Evolutionary conservation across 2,329 filamentous ascomycete genomes (phyloP), one percentile per base, ranked within the genome.

Genomic region (Colletotrichum karsti): DNA sequence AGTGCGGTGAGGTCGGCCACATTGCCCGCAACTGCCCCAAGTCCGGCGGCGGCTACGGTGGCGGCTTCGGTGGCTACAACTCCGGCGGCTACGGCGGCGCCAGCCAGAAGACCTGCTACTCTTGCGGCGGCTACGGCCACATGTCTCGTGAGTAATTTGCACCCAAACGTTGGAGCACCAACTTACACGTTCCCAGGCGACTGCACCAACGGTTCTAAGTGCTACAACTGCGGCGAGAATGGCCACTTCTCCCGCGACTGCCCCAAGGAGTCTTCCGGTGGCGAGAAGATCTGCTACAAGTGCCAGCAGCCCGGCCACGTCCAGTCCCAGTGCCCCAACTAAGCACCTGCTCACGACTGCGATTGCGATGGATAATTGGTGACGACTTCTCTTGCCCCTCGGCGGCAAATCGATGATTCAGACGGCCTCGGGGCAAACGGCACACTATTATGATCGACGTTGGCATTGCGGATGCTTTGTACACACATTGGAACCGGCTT

Each of bases 241-340:
- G 95, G 96, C 71, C 95, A 98, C 84, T 90, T 98, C 81, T 97
- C 93, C 73, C 93, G 95, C 73, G 96, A 99, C 83, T 99, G 96
- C 89, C 92, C 95, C 76, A 95, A 95, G 80, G 95, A 97, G 84
- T 93, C 93, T 68, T 89, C 91, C 74, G 88, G 90, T 73, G 89
- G 91, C 78, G 95, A 98, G 89, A 95, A 97, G 81, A 94, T 97
- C 80, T 99, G 96, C 92, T 99, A 99, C 90, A 97, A 97, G 88
- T 98, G 89, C 88, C 88, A 91, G 83, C 88, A 91, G 82, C 79
- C 87, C 74, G 95, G 95, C 75, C 95, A 98, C 85, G 92, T 98
- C 80, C 95, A 98, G 90, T 90, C 93, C 75, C 90, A 93, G 77
- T 99, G 96, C 91, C 93, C 95, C 77, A 94, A 92, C 81, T 87